phyloP scores from a whole-genome alignment of 2,329 filamentous ascomycete species.

The Paecilomyces sp. region DNA sequence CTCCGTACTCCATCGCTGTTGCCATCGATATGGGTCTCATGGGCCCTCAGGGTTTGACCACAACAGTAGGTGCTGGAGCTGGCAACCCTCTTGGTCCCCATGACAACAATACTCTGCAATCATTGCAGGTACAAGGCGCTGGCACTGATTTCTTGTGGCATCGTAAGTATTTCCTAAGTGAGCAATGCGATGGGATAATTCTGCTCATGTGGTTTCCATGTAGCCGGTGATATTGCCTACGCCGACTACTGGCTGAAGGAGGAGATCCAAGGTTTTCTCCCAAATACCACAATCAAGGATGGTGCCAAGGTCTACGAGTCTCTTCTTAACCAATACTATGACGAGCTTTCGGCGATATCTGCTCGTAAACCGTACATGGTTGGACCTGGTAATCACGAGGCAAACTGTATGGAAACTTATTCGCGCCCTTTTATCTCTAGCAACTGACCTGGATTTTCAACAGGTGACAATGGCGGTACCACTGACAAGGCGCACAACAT shows the following conservation, averaged over 20 bases:
- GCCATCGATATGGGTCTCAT: constrained; percentile 9
- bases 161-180: background rate
- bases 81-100: constrained; percentile 1
- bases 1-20: constrained; percentile 13
- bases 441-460: background rate
- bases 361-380: constrained; percentile 9
- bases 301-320: constrained; percentile 4
- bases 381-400: constrained; percentile 10
- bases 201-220: background rate
- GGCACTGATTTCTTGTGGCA: constrained; percentile 10
- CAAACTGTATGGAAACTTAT: constrained; percentile 4
- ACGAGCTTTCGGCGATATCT: constrained; percentile 5
- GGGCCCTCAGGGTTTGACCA: constrained; percentile 9
- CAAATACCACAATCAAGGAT: constrained; percentile 4
- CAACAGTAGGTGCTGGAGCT: constrained; percentile 3
- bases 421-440: background rate
- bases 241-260: constrained; percentile 10
- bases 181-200: background rate
- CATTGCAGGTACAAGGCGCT: constrained; percentile 1
- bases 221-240: constrained; percentile 10
- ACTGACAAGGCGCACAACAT: constrained; percentile 10
- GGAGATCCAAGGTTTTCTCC: constrained; percentile 4
- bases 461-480: constrained; percentile 7
- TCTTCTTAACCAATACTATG: constrained; percentile 7
- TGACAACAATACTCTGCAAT: constrained; percentile 9